phyloP scores from a whole-genome alignment of 306 rosid genomes.

The Begonia peltatifolia region DNA sequence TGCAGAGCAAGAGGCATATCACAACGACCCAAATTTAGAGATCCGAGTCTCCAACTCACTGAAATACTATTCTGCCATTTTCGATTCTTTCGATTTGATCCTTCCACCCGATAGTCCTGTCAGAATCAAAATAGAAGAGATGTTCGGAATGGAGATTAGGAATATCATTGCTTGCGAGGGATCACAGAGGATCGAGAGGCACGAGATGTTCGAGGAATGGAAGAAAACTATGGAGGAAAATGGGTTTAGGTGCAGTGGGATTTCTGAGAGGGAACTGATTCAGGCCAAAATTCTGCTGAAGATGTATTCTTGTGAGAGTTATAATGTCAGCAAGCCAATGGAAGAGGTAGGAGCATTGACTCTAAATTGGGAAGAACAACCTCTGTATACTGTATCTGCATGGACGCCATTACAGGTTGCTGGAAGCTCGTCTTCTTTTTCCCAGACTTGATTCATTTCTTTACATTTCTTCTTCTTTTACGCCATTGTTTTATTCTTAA shows the following conservation, averaged over 20 bases:
- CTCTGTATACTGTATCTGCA: slow-evolving; percentile 70
- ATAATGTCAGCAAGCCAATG: slow-evolving; percentile 38
- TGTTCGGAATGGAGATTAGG: slow-evolving; percentile 67
- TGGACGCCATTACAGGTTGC: slow-evolving; percentile 61
- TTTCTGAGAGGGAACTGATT: slow-evolving; percentile 40
- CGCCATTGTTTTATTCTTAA: no score
- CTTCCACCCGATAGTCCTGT: slow-evolving; percentile 44
- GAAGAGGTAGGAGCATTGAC: slow-evolving; percentile 32
- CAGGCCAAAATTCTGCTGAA: slow-evolving; percentile 64
- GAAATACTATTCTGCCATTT: slow-evolving; percentile 63
- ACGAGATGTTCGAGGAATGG: slow-evolving; percentile 65
- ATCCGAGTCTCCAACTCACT: slow-evolving; percentile 52
- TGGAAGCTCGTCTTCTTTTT: slow-evolving; percentile 54
- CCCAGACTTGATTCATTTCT: slow-evolving; percentile 16
- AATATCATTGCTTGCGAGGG: slow-evolving; percentile 85
- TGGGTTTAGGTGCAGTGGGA: slow-evolving; percentile 41
- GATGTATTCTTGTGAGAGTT: slow-evolving; percentile 52
- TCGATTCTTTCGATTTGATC: slow-evolving; percentile 48
- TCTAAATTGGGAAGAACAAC: slow-evolving; percentile 62
- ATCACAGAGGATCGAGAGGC: slow-evolving; percentile 75
- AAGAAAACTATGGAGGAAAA: slow-evolving; percentile 69
- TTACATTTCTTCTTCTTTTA: no score
- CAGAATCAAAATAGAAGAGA: slow-evolving; percentile 66
- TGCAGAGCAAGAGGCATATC: slow-evolving; percentile 89
- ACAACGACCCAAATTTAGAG: slow-evolving; percentile 48